Conservation (phyloP, 768 basidiomycete genomes). For the Termitomyces sp. region DNA sequence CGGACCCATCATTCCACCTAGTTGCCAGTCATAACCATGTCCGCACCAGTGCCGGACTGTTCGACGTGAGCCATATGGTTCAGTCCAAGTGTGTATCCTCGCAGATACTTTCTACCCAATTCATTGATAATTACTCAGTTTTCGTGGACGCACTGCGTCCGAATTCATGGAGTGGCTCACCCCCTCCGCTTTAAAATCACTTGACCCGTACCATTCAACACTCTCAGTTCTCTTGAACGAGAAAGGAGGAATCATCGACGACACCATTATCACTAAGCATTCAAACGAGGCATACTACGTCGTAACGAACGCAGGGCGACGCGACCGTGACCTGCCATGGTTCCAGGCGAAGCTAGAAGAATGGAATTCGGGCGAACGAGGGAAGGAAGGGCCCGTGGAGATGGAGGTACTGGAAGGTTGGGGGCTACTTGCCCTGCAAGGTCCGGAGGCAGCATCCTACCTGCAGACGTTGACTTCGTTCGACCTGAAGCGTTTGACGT, state of each 20-base stretch:
- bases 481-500: slow-evolving; percentile 72
- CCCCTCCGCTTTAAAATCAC: slow-evolving; percentile 71
- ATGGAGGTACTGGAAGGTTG: slow-evolving; percentile 78
- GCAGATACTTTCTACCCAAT: not conserved
- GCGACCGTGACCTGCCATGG: slow-evolving; percentile 80
- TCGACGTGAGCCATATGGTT: slow-evolving; percentile 99
- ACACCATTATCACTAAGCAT: slow-evolving; percentile 89
- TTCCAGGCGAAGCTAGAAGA: slow-evolving; percentile 61
- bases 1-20: slow-evolving; percentile 24
- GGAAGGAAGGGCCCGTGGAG: slow-evolving; percentile 62
- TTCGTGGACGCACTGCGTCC: slow-evolving; percentile 75
- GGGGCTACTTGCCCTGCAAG: slow-evolving; percentile 92
- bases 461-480: slow-evolving; percentile 74
- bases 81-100: slow-evolving; percentile 68
- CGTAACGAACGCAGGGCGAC: slow-evolving; percentile 92
- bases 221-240: slow-evolving; percentile 89
- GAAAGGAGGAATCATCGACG: slow-evolving; percentile 92
- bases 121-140: slow-evolving; percentile 40
- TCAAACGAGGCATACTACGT: slow-evolving; percentile 81
- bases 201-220: slow-evolving; percentile 74
- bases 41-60: slow-evolving; percentile 77
- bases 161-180: slow-evolving; percentile 88
- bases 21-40: slow-evolving; percentile 91
- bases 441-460: slow-evolving; percentile 79
- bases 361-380: slow-evolving; percentile 68